A percentile compares a stretch with the other conserved stretches of the same genome.
Conservation (phyloP, 2,329 filamentous ascomycete species). For the Pestalotiopsis sp. region DNA sequence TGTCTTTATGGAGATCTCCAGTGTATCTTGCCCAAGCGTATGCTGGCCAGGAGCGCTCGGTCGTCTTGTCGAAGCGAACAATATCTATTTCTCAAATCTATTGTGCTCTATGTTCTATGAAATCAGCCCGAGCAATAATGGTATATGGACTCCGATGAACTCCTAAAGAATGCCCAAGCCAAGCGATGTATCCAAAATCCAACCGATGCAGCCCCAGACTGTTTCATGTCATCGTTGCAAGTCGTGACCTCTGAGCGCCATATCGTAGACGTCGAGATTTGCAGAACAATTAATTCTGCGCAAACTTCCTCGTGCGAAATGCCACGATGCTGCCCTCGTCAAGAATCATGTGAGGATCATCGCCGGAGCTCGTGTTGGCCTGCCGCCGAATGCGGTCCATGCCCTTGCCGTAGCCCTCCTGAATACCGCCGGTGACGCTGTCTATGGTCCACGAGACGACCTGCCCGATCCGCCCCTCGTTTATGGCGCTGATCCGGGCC, state of each 20-base stretch:
- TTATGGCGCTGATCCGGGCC: constrained; percentile 59
- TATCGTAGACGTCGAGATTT: background rate
- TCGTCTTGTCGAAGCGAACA: background rate
- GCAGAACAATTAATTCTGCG: background rate
- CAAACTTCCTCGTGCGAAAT: background rate
- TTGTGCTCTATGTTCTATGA: background rate
- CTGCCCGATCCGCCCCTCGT: constrained; percentile 67
- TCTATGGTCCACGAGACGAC: constrained; percentile 65
- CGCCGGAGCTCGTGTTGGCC: background rate
- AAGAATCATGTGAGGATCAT: background rate
- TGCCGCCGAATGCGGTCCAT: constrained; percentile 21
- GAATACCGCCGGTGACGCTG: constrained; percentile 66
- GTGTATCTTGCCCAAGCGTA: background rate
- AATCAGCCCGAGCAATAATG: background rate
- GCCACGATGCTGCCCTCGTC: background rate
- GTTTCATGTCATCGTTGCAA: background rate
- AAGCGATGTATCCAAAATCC: background rate
- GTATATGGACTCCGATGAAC: background rate
- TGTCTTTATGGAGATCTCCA: too few relatives aligned
- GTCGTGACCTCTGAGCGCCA: background rate
- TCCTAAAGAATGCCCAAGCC: background rate
- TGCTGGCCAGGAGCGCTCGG: background rate
- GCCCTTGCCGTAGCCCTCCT: constrained; percentile 58
- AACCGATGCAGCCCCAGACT: background rate
- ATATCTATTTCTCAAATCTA: background rate